phyloP scores from a whole-genome alignment of 78 protist species.

The Pigoraptor vietnamica region DNA sequence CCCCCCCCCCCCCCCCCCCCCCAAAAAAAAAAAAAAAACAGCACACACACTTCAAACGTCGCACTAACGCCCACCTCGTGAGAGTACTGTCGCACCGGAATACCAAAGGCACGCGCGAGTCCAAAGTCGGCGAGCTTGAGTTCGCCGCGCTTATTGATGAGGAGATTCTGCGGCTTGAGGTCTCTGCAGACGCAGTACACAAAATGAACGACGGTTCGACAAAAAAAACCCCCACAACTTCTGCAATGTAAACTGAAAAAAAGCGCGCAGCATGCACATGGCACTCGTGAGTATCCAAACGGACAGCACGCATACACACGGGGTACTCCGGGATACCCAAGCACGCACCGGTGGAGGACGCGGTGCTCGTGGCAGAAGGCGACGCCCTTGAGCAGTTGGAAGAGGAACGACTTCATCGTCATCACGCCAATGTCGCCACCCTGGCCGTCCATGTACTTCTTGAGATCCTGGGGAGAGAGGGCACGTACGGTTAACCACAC shows the following conservation, averaged over 20 bases:
- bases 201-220: not conserved
- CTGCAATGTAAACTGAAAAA: too few species aligned
- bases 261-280: too few species aligned
- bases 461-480: slow-evolving; percentile 71
- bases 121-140: slow-evolving; percentile 99
- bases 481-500: too few species aligned
- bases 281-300: not conserved
- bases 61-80: slow-evolving; percentile 82
- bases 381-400: slow-evolving; percentile 91
- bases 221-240: too few species aligned
- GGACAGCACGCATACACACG: not conserved
- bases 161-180: slow-evolving; percentile 97
- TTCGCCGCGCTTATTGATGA: slow-evolving; percentile 78
- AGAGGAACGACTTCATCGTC: slow-evolving; percentile 53
- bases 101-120: slow-evolving; percentile 97
- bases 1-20: too few species aligned
- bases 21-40: too few species aligned
- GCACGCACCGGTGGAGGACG: slow-evolving; percentile 84
- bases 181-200: slow-evolving; percentile 58
- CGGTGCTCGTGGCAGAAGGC: slow-evolving; percentile 92
- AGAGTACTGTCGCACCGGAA: slow-evolving; percentile 97
- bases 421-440: slow-evolving; percentile 48
- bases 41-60: too few species aligned
- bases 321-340: not conserved
- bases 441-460: slow-evolving; percentile 77